phyloP scores from a whole-genome alignment of 2,329 filamentous ascomycete genomes.

The Pseudogymnoascus sp. region DNA sequence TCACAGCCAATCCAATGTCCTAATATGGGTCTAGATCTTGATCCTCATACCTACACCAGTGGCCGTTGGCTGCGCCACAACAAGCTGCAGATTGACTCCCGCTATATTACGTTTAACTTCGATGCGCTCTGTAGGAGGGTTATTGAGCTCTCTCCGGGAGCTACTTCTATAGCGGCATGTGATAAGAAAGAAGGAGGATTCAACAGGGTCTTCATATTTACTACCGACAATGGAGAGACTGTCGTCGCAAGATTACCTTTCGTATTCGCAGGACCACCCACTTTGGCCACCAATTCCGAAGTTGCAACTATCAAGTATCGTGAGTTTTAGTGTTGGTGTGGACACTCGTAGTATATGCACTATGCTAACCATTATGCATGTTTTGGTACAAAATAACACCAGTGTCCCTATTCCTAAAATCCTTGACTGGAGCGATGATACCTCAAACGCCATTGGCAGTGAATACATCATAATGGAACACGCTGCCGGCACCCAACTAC shows the following conservation, averaged over 20 bases:
- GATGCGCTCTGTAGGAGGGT: slow-evolving; percentile 31
- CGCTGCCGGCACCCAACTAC: slow-evolving; percentile 27
- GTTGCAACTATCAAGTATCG: slow-evolving; percentile 31
- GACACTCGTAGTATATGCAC: no score
- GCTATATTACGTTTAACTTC: slow-evolving; percentile 35
- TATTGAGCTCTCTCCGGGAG: slow-evolving; percentile 31
- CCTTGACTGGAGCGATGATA: slow-evolving; percentile 35
- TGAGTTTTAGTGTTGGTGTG: no score
- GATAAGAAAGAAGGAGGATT: slow-evolving; percentile 39
- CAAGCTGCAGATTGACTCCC: slow-evolving; percentile 29
- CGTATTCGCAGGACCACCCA: slow-evolving; percentile 30
- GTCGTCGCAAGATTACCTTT: slow-evolving; percentile 38
- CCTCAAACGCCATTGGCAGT: slow-evolving; percentile 27
- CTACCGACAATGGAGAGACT: slow-evolving; percentile 29
- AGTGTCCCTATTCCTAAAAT: slow-evolving; percentile 36
- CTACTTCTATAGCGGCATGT: slow-evolving; percentile 28
- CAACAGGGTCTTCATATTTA: slow-evolving; percentile 38
- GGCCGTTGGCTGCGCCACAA: slow-evolving; percentile 34
- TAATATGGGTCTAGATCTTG: slow-evolving; percentile 11
- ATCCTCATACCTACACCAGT: slow-evolving; percentile 30
- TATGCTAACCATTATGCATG: slow-evolving; percentile 19
- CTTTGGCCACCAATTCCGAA: slow-evolving; percentile 34
- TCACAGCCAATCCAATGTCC: background rate
- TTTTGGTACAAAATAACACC: slow-evolving; percentile 25
- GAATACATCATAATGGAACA: slow-evolving; percentile 37